Percentiles rank a stretch among this genome's conserved stretches.
These are phyloP conservation scores for Ustilaginoidea virens DNA, from an alignment of 2,329 filamentous ascomycete species.

Conservation along the genomic window DNA sequence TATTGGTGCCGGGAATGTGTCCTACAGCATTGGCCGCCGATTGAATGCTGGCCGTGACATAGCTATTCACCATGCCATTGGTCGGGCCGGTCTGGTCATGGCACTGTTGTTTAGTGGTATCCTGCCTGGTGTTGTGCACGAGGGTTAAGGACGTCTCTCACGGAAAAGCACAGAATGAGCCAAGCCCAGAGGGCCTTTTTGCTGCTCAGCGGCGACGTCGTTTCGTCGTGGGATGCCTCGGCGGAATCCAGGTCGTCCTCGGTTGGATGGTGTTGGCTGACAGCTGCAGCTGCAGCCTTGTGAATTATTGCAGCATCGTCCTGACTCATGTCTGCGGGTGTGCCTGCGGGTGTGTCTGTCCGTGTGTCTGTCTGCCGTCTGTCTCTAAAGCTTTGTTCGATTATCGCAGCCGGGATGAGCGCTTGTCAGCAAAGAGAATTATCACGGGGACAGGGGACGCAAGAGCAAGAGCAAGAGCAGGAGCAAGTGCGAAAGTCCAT, in stretches of 20 bases:
- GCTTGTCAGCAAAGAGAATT: too few relatives aligned
- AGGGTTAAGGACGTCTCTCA: not conserved
- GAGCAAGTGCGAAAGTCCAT: too few relatives aligned
- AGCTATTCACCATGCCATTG: slow-evolving; percentile 7
- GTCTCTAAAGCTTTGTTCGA: not conserved
- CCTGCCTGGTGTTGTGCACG: too few relatives aligned
- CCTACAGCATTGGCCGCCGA: slow-evolving; percentile 9
- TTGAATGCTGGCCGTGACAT: slow-evolving; percentile 9
- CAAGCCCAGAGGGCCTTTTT: slow-evolving; percentile 8
- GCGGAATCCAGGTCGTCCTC: not conserved
- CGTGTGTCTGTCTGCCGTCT: not conserved
- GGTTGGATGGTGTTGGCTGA: not conserved
- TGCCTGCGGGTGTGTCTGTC: too few relatives aligned
- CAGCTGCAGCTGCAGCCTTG: not conserved
- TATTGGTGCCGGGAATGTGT: slow-evolving; percentile 7
- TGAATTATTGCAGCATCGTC: not conserved
- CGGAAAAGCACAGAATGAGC: slow-evolving; percentile 9
- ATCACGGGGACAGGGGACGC: too few relatives aligned
- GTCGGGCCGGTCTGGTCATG: slow-evolving; percentile 9
- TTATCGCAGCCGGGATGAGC: too few relatives aligned
- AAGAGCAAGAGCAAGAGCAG: too few relatives aligned
- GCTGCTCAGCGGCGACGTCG: slow-evolving; percentile 3
- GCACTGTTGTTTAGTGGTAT: too few relatives aligned
- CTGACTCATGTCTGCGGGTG: too few relatives aligned
- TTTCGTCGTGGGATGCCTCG: slow-evolving; percentile 1